phyloP scores from a whole-genome alignment of 1,139 yeast genomes.

The Spencermartinsiella ligniputridi region DNA sequence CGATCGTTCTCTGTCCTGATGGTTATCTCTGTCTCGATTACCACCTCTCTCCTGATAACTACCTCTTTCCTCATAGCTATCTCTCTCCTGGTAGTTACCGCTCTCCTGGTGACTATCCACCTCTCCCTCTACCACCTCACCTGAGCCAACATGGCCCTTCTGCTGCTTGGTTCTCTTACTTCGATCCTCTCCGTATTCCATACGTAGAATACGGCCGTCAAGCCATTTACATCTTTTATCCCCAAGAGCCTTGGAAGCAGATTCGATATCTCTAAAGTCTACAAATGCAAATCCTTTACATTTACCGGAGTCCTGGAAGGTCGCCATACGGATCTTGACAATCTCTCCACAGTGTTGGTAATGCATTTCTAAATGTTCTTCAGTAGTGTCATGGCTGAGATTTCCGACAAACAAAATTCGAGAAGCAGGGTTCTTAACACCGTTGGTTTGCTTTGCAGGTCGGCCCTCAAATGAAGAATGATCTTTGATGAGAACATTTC shows the following conservation, averaged over 20 bases:
- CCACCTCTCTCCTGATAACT: too few relatives aligned
- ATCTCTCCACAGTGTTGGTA: constrained; percentile 80
- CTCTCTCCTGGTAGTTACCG: constrained; percentile 12
- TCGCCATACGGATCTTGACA: constrained; percentile 83
- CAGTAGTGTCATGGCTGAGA: constrained; percentile 87
- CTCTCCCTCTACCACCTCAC: not conserved
- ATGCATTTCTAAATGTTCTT: constrained; percentile 69
- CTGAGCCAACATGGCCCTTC: constrained; percentile 15
- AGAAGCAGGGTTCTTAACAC: constrained; percentile 65
- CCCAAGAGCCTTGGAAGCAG: constrained; percentile 77
- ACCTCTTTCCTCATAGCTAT: constrained; percentile 15
- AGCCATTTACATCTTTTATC: constrained; percentile 65
- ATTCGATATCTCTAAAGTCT: constrained; percentile 75
- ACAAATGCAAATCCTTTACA: constrained; percentile 96
- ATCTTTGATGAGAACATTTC: constrained; percentile 80
- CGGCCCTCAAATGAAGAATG: constrained; percentile 83
- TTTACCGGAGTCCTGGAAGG: constrained; percentile 92
- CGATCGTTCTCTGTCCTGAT: not conserved
- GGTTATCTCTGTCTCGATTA: constrained; percentile 2
- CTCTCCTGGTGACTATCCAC: not conserved
- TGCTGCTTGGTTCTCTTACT: constrained; percentile 63
- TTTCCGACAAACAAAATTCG: constrained; percentile 90
- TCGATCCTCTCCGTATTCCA: constrained; percentile 95
- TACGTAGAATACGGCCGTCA: constrained; percentile 70
- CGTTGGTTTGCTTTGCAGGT: constrained; percentile 40